phyloP scores from a whole-genome alignment of 176 grass and related monocot genomes.

The Secale cereale region DNA sequence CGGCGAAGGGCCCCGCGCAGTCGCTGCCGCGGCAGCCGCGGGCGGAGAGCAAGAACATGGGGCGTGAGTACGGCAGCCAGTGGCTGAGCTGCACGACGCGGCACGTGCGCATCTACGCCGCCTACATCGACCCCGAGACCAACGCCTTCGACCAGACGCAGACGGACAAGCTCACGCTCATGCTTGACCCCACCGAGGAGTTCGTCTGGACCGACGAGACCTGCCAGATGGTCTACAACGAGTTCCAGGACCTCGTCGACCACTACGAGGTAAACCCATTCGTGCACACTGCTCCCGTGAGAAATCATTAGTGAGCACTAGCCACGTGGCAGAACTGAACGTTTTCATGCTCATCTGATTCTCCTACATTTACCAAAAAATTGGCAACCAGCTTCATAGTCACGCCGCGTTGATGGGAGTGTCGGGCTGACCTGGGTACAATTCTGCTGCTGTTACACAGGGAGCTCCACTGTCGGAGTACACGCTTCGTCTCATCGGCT shows the following conservation, averaged over 20 bases:
- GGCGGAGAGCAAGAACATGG: conserved; percentile 92
- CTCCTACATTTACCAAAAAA: background rate
- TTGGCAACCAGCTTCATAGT: background rate
- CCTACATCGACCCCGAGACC: conserved; percentile 92
- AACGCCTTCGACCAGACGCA: conserved; percentile 95
- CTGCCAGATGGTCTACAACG: conserved; percentile 79
- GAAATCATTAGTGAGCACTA: background rate
- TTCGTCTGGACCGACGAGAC: conserved; percentile 81
- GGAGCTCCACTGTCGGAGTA: conserved; percentile 79
- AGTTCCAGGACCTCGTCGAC: conserved; percentile 89
- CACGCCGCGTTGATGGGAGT: background rate
- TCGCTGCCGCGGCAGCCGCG: conserved; percentile 57
- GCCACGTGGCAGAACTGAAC: background rate
- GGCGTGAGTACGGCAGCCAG: conserved; percentile 83
- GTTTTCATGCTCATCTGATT: background rate
- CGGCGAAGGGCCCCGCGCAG: conserved; percentile 25
- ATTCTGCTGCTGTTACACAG: conserved; percentile 30
- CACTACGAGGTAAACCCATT: conserved; percentile 61
- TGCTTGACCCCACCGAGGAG: conserved; percentile 83
- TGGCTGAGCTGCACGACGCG: conserved; percentile 90
- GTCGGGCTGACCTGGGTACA: background rate
- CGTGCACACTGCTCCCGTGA: background rate
- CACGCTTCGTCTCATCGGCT: conserved; percentile 82
- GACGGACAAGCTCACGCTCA: conserved; percentile 94
- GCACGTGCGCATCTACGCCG: conserved; percentile 94